Evolutionary conservation across 768 basidiomycete species (phyloP).

Genomic region (Russula sp.): DNA sequence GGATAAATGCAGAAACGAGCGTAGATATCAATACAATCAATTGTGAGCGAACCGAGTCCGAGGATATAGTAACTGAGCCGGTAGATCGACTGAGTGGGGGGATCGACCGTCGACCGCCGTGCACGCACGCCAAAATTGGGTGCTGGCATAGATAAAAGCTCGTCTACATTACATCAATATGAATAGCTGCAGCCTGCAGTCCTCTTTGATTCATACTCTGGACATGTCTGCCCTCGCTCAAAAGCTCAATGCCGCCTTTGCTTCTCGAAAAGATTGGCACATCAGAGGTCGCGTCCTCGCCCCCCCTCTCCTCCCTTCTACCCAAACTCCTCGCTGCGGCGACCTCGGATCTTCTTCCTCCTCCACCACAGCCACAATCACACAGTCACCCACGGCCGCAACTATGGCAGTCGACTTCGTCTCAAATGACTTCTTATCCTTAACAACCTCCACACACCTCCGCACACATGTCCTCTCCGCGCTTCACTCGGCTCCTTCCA

Average conservation of each 20-base stretch:
- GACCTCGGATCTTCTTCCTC: neutral
- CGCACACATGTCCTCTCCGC: constrained; percentile 30
- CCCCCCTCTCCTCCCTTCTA: constrained; percentile 26
- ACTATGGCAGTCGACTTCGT: constrained; percentile 50
- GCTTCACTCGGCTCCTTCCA: constrained; percentile 40
- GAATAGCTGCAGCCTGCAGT: too few species aligned
- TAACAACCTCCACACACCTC: constrained; percentile 34
- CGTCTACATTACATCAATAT: too few species aligned
- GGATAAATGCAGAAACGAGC: too few species aligned
- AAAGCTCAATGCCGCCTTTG: constrained; percentile 46
- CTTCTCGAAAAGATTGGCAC: constrained; percentile 52
- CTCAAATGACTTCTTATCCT: constrained; percentile 84
- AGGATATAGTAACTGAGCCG: too few species aligned
- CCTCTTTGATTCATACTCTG: too few species aligned
- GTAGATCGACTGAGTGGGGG: too few species aligned
- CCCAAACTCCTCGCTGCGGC: neutral
- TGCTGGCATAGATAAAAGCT: too few species aligned
- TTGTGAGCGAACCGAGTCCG: too few species aligned
- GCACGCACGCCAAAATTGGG: too few species aligned
- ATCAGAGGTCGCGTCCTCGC: constrained; percentile 68
- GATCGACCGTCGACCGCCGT: too few species aligned
- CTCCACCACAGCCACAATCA: neutral
- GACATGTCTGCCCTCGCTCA: constrained; percentile 29
- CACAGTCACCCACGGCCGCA: neutral
- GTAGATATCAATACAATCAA: too few species aligned